phyloP scores from a whole-genome alignment of 2,329 filamentous ascomycete genomes.

The Aschersonia sp. region DNA sequence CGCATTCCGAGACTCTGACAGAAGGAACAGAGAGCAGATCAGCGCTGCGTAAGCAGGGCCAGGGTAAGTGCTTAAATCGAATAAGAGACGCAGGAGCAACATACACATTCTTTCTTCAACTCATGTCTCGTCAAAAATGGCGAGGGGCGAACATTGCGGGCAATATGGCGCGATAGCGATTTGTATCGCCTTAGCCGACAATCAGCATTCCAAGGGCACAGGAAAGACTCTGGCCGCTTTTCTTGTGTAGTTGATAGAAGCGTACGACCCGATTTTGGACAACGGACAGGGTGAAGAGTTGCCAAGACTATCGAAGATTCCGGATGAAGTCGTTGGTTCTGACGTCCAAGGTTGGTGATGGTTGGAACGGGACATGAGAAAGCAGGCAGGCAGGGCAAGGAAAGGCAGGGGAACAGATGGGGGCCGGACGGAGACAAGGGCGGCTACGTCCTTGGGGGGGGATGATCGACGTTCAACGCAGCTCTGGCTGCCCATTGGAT shows the following conservation, averaged over 20 bases:
- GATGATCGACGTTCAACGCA: background rate
- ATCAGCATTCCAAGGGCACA: background rate
- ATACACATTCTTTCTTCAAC: slow-evolving; percentile 28
- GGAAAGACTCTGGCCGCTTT: background rate
- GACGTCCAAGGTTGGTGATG: background rate
- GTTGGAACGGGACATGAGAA: background rate
- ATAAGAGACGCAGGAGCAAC: slow-evolving; percentile 7
- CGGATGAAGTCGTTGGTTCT: background rate
- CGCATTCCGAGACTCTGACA: background rate
- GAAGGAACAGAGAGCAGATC: background rate
- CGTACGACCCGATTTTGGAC: background rate
- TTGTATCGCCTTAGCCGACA: background rate
- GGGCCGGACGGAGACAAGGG: background rate
- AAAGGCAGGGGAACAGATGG: background rate
- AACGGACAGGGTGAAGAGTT: background rate
- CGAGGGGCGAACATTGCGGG: slow-evolving; percentile 18
- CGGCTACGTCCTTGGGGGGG: too few species aligned
- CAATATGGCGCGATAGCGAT: slow-evolving; percentile 14
- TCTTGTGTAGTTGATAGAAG: background rate
- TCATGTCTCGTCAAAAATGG: slow-evolving; percentile 21
- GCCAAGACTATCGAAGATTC: background rate
- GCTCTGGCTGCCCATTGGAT: background rate
- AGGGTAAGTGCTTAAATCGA: background rate
- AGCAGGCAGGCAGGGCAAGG: background rate
- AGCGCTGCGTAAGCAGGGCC: background rate